Conservation (phyloP, 306 rosid genomes). For the Vigna hirtella region DNA sequence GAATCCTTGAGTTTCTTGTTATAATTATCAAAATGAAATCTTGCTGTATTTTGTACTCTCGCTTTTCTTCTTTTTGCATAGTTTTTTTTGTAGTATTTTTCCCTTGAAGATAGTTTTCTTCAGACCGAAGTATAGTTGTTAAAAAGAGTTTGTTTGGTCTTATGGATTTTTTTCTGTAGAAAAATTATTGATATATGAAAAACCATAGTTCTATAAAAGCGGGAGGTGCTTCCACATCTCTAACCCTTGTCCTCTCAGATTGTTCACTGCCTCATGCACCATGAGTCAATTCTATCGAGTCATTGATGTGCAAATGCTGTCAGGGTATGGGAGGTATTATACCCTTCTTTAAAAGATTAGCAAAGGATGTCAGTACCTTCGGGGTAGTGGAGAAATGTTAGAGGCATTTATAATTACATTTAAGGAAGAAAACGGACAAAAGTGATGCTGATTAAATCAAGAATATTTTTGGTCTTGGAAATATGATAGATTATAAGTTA, state of each 20-base stretch:
- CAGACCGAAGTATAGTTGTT: not conserved
- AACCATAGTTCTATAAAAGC: not conserved
- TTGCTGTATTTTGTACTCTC: slow-evolving; percentile 5
- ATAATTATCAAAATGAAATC: slow-evolving; percentile 29
- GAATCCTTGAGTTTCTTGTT: slow-evolving; percentile 26
- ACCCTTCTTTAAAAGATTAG: no score
- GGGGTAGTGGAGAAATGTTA: no score
- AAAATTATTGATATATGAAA: not conserved
- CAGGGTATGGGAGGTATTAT: not conserved
- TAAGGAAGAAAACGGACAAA: no score
- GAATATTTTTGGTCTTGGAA: no score
- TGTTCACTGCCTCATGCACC: not conserved
- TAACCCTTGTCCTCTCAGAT: not conserved
- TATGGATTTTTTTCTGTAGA: not conserved
- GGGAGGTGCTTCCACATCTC: not conserved
- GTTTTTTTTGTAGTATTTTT: slow-evolving; percentile 9
- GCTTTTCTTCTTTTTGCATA: slow-evolving; percentile 1
- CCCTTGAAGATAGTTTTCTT: slow-evolving; percentile 7
- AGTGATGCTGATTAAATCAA: not conserved
- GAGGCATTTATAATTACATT: no score
- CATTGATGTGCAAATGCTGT: not conserved
- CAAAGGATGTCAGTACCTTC: no score
- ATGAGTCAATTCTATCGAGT: not conserved
- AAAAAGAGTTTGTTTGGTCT: not conserved
- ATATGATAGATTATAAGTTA: no score